phyloP scores from a whole-genome alignment of 164 flowering plant species.

The Brasenia schreberi region DNA sequence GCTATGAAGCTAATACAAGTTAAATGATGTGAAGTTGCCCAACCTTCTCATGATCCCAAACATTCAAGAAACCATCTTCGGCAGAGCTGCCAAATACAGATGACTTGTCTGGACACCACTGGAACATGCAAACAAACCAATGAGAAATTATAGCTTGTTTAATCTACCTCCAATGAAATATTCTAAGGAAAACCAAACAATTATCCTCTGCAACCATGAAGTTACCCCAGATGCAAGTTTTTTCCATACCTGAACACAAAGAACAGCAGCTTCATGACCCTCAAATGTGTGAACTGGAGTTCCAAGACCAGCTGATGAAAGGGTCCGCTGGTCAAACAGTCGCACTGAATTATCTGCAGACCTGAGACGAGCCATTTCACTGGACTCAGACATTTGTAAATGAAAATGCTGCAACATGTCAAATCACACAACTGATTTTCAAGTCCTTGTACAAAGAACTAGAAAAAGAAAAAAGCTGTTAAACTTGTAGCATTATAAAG shows the following conservation, averaged over 20 bases:
- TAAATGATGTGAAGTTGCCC: not conserved
- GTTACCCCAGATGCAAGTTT: not conserved
- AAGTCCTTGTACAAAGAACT: not conserved
- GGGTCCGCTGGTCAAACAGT: conserved; percentile 90
- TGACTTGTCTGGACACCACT: conserved; percentile 95
- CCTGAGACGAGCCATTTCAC: conserved; percentile 20
- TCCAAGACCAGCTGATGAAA: conserved; percentile 62
- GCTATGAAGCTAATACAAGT: no score
- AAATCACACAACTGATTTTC: not conserved
- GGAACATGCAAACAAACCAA: conserved; percentile 9
- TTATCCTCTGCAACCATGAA: not conserved
- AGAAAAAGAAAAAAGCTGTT: not conserved
- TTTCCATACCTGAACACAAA: conserved; percentile 65
- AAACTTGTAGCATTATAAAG: not conserved
- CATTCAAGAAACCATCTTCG: conserved; percentile 64
- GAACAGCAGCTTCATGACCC: conserved; percentile 83
- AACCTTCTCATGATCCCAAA: conserved; percentile 75
- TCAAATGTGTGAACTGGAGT: conserved; percentile 71
- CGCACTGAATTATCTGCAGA: conserved; percentile 94
- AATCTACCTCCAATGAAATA: not conserved
- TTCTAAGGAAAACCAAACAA: not conserved
- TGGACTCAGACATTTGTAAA: not conserved
- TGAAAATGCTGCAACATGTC: not conserved
- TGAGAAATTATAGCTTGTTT: not conserved
- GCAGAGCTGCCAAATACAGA: conserved; percentile 94